These are phyloP conservation scores for Orbilia quercus DNA, from an alignment of 2,329 filamentous ascomycete species.

Conservation along the genomic window DNA sequence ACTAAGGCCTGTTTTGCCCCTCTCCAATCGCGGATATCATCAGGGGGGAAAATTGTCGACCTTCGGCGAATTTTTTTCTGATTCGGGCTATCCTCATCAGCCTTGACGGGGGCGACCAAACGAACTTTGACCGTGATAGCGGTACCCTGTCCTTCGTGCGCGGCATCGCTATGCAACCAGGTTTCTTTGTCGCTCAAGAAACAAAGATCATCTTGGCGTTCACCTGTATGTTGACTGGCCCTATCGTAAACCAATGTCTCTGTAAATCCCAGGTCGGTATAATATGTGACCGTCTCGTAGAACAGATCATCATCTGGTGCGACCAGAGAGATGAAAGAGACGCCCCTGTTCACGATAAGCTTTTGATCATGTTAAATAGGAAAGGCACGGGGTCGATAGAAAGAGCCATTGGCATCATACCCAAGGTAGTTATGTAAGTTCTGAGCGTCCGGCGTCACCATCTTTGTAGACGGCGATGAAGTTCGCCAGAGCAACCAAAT, in stretches of 20 bases:
- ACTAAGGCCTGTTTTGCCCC: constrained; percentile 58
- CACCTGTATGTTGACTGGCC: constrained; percentile 47
- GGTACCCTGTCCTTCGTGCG: constrained; percentile 51
- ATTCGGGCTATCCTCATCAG: constrained; percentile 28
- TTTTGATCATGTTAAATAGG: neutral
- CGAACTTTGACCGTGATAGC: constrained; percentile 59
- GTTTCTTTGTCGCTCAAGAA: constrained; percentile 60
- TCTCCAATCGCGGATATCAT: constrained; percentile 59
- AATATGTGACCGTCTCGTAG: constrained; percentile 59
- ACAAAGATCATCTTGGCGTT: constrained; percentile 59
- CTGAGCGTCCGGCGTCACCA: constrained; percentile 56
- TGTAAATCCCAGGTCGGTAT: constrained; percentile 60
- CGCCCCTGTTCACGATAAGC: constrained; percentile 52
- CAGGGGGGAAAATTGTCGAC: constrained; percentile 46
- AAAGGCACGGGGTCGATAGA: constrained; percentile 14
- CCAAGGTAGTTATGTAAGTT: constrained; percentile 57
- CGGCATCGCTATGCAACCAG: constrained; percentile 59
- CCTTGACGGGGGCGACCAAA: constrained; percentile 51
- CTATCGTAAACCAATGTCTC: constrained; percentile 60
- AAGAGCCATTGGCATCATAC: constrained; percentile 43
- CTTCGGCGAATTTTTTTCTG: constrained; percentile 40
- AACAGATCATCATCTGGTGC: constrained; percentile 60
- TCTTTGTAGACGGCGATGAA: constrained; percentile 30
- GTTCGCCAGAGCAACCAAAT: constrained; percentile 3
- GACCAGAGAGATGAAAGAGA: constrained; percentile 60